Conservation (phyloP, 192 early-diverging fungal species). For the Coemansia sp. region DNA sequence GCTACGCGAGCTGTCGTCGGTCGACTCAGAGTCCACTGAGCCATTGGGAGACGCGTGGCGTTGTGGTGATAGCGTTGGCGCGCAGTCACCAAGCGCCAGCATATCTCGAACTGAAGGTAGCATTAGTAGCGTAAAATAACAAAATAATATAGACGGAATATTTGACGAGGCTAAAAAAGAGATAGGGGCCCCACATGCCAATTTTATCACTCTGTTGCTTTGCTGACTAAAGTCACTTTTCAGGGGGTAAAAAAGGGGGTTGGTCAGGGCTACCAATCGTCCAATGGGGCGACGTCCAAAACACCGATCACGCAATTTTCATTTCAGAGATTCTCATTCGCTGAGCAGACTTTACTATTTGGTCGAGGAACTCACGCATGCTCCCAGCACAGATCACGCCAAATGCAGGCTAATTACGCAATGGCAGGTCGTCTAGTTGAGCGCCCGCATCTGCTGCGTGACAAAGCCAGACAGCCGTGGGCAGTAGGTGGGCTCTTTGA, state of each 20-base stretch:
- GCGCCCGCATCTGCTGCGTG: background rate
- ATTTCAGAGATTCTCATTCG: too few relatives aligned
- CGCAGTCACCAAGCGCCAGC: slow-evolving; percentile 29
- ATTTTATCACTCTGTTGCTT: too few relatives aligned
- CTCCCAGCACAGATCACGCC: background rate
- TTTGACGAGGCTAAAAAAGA: background rate
- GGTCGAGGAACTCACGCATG: background rate
- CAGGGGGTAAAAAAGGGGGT: background rate
- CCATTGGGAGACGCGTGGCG: background rate
- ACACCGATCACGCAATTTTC: slow-evolving; percentile 26
- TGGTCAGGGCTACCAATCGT: background rate
- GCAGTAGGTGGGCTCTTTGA: slow-evolving; percentile 17
- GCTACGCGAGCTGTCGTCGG: background rate
- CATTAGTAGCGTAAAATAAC: too few relatives aligned
- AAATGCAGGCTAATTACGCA: too few relatives aligned
- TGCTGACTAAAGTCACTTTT: background rate
- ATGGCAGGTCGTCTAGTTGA: background rate
- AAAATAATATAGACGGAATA: too few relatives aligned
- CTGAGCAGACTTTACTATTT: too few relatives aligned
- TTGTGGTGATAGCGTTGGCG: background rate
- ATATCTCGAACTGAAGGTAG: slow-evolving; percentile 45
- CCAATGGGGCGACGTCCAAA: background rate
- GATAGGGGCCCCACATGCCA: background rate
- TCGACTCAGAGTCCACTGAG: background rate
- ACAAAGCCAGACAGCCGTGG: slow-evolving; percentile 20